Conservation (phyloP, 345 rosid species). For the Linum trigynum region DNA sequence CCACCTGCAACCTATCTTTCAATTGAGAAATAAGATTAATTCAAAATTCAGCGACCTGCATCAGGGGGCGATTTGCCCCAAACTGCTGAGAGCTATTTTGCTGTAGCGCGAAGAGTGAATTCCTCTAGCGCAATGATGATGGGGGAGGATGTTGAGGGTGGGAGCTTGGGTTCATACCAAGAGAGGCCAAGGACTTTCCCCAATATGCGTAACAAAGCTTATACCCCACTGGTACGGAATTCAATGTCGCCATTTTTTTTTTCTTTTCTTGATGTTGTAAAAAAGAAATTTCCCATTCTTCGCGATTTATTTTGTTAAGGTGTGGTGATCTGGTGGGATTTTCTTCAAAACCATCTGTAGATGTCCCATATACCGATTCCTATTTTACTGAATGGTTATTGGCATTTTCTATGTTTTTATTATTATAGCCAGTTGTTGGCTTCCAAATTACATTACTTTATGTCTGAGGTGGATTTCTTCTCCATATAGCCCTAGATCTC, state of each 20-base stretch:
- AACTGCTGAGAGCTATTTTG: conserved; percentile 27
- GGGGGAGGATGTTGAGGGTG: conserved; percentile 81
- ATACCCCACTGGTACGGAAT: conserved; percentile 53
- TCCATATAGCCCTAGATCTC: background rate
- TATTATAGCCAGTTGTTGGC: background rate
- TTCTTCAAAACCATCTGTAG: too few species aligned
- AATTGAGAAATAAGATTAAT: background rate
- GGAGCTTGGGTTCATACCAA: conserved; percentile 54
- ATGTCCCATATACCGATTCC: background rate
- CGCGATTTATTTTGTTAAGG: too few species aligned
- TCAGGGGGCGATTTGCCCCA: conserved; percentile 41
- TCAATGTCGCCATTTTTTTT: background rate
- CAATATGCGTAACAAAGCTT: conserved; percentile 72
- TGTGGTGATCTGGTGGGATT: too few species aligned
- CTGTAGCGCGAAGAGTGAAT: conserved; percentile 32
- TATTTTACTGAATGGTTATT: too few species aligned
- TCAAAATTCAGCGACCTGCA: conserved; percentile 36
- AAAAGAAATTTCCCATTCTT: background rate
- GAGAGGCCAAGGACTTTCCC: conserved; percentile 90
- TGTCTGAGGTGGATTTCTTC: background rate
- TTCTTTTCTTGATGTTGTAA: background rate
- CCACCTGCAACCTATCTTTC: too few species aligned
- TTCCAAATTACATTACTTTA: background rate
- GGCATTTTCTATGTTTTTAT: background rate
- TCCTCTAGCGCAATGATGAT: conserved; percentile 65